Base-by-base conservation (phyloP, 192 early-diverging fungal species). In the Umbelopsis ramanniana region DNA sequence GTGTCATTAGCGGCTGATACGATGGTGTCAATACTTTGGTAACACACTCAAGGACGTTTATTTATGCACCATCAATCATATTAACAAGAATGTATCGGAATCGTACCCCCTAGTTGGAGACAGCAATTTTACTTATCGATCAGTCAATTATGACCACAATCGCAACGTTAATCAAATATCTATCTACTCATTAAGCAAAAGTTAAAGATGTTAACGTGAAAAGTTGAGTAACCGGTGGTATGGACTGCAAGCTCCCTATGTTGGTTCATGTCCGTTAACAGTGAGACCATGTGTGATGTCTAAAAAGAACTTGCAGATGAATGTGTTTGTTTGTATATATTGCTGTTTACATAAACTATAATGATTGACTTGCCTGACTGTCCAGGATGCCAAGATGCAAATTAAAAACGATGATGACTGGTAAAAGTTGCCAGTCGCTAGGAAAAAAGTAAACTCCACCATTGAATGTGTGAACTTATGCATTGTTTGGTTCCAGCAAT, bases 331-430 rank as follows among this genome's bases (percentile, higher is more conserved):
- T 23, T 55, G 15, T 37, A 50, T 22, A 21, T 43, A 21, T 60
- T 74, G 68, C 73, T 74, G 10, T 74, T 74, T 55, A 23, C 43
- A 68, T 55, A 48, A 48, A 55, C 24, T 21, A 38, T 74, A 52
- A 74, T 53, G 33, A 38, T 24, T 6, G 48, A 50, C 48, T 50
- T 50, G 1, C 1, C 7, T 50, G 19, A 50, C 48, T 15, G 48
- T 50, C 3, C 7, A 50, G 17, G 17, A 46, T 15, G 17, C 10
- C 10, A 46, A 46, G 4, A 46, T 15, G 17, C 10, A n/a, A n/a
- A n/a, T n/a, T n/a, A n/a, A n/a, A n/a, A n/a, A n/a, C n/a, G n/a
- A n/a, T n/a, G n/a, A n/a, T n/a, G n/a, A n/a, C n/a, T n/a, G n/a
- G n/a, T n/a, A 48, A 48, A 48, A 4, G 12, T 48, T 48, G 47